phyloP scores from a whole-genome alignment of 192 early-diverging fungal genomes.

The Fimicolochytrium jonesii region DNA sequence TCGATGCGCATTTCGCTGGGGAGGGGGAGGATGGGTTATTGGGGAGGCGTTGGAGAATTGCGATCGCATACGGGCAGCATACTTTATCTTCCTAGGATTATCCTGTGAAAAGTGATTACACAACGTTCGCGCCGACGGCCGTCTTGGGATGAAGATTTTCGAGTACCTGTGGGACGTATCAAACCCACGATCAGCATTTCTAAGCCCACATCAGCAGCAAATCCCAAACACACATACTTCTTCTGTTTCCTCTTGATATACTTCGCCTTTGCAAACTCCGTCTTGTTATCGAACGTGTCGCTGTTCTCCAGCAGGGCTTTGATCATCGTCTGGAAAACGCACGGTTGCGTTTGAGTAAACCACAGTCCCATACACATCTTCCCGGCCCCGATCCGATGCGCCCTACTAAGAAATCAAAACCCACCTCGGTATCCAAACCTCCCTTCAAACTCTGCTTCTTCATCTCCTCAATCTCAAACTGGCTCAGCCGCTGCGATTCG shows the following conservation, averaged over 20 bases:
- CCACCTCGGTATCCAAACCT: conserved; percentile 52
- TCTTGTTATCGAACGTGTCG: conserved; percentile 85
- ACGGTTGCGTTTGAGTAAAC: no score
- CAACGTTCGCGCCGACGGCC: conserved; percentile 70
- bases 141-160: conserved; percentile 73
- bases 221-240: conserved; percentile 29
- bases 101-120: conserved; percentile 73
- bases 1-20: conserved; percentile 73
- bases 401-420: not conserved
- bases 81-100: conserved; percentile 66
- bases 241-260: conserved; percentile 72
- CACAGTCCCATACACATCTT: no score
- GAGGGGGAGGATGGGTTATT: not conserved
- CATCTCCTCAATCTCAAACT: conserved; percentile 77
- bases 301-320: conserved; percentile 76
- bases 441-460: conserved; percentile 72
- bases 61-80: no score
- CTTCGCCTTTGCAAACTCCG: conserved; percentile 93
- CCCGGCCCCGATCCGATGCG: not conserved
- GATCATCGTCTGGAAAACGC: conserved; percentile 62
- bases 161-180: conserved; percentile 53
- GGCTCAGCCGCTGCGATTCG: conserved; percentile 71
- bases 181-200: not conserved
- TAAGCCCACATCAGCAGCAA: not conserved
- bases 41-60: no score